Evolutionary conservation across 73 alveolate species (phyloP).

Genomic region (Paramecium sexaurelia): DNA sequence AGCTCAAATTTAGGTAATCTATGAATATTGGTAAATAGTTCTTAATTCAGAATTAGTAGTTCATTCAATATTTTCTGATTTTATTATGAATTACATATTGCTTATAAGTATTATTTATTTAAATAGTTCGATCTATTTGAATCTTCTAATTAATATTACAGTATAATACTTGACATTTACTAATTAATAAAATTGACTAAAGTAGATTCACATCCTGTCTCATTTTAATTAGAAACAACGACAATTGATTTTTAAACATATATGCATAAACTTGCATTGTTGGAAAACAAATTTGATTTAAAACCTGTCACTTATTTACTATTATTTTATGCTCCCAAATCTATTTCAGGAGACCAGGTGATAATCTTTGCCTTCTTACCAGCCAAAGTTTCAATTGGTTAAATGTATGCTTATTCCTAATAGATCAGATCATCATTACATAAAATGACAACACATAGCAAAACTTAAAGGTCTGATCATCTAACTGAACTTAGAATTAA

Average conservation of each 20-base stretch:
- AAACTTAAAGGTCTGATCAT: too few relatives aligned
- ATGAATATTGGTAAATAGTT: not conserved
- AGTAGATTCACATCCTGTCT: slow-evolving; percentile 7
- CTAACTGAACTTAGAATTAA: not conserved
- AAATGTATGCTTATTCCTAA: not conserved
- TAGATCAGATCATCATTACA: not conserved
- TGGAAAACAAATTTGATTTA: not conserved
- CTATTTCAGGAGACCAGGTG: not conserved
- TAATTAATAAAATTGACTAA: not conserved
- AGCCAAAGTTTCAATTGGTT: slow-evolving; percentile 5
- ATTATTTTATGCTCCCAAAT: not conserved
- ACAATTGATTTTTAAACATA: not conserved
- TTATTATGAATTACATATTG: not conserved
- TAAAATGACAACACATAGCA: not conserved
- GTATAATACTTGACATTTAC: not conserved
- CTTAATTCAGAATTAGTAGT: not conserved
- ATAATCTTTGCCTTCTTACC: not conserved
- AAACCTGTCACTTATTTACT: not conserved
- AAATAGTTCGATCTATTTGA: not conserved
- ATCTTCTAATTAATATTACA: not conserved
- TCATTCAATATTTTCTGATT: not conserved
- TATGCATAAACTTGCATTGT: not conserved
- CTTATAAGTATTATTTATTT: not conserved
- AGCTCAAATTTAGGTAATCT: not conserved
- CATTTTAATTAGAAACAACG: not conserved